phyloP scores from a whole-genome alignment of 352 stramenopile species.

The Phytophthora litchii region DNA sequence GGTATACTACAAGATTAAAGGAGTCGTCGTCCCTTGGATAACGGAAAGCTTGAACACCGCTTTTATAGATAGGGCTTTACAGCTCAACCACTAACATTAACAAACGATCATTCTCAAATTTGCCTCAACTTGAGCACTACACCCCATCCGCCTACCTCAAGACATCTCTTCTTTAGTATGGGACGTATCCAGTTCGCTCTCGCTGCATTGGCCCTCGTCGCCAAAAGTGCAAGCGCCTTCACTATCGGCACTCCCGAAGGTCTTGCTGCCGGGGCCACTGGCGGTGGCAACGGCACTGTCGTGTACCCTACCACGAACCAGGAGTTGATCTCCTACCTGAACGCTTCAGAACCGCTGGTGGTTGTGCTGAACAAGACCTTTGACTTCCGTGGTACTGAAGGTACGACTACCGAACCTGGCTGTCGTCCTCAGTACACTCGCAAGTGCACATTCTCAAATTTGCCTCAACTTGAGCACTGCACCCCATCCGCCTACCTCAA shows the following conservation, averaged over 20 bases:
- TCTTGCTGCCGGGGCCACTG: constrained; percentile 33
- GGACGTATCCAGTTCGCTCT: constrained; percentile 13
- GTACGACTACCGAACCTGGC: constrained; percentile 40
- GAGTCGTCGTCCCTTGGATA: too few species aligned
- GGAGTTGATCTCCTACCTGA: constrained; percentile 37
- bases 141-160: neutral
- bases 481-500: neutral
- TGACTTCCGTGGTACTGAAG: constrained; percentile 45
- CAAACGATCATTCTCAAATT: constrained; percentile 20
- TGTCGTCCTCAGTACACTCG: too few species aligned
- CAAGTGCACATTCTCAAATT: constrained; percentile 31
- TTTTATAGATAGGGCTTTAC: too few species aligned
- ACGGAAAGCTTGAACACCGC: too few species aligned
- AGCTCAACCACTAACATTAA: too few species aligned
- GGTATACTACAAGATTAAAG: too few species aligned
- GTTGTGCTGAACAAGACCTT: constrained; percentile 48
- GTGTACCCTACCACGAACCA: constrained; percentile 38
- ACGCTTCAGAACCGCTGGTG: constrained; percentile 15
- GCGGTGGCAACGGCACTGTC: constrained; percentile 26
- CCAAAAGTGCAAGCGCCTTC: constrained; percentile 15
- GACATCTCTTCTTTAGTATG: neutral
- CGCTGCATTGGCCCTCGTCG: constrained; percentile 9
- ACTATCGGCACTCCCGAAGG: constrained; percentile 28
- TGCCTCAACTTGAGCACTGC: constrained; percentile 13
- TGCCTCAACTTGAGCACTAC: constrained; percentile 13